Conservation (phyloP, 208 protist species). For the Acanthamoeba divionensis region DNA sequence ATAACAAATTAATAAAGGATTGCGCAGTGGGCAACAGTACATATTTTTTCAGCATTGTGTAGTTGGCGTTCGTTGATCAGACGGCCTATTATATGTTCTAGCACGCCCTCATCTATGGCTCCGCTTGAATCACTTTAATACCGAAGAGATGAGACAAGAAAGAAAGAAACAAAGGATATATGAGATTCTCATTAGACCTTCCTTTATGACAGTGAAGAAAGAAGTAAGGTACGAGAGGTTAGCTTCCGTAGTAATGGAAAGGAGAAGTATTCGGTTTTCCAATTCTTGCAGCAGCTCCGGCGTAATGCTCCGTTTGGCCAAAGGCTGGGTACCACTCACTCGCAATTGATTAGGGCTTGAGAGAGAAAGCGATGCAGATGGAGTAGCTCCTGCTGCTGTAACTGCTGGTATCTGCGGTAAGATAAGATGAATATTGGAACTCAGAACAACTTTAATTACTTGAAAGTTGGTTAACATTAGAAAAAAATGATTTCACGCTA, state of each 20-base stretch:
- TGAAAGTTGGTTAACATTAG: neutral
- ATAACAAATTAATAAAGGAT: neutral
- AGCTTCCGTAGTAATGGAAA: neutral
- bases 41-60: neutral
- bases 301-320: neutral
- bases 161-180: neutral
- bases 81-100: slow-evolving; percentile 3
- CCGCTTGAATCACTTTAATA: neutral
- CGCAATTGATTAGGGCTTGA: neutral
- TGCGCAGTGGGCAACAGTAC: neutral
- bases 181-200: neutral
- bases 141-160: neutral
- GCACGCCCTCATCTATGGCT: neutral
- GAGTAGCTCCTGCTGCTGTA: neutral
- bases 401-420: neutral
- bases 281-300: slow-evolving; percentile 35
- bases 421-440: neutral
- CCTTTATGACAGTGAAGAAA: neutral
- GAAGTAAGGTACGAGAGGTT: neutral
- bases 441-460: neutral
- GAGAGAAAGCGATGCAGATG: neutral
- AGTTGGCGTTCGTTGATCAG: slow-evolving; percentile 21
- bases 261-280: slow-evolving; percentile 27
- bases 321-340: neutral
- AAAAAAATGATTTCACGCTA: neutral